Conservation (phyloP, 2,329 filamentous ascomycete species). For the Bipolaris bicolor region DNA sequence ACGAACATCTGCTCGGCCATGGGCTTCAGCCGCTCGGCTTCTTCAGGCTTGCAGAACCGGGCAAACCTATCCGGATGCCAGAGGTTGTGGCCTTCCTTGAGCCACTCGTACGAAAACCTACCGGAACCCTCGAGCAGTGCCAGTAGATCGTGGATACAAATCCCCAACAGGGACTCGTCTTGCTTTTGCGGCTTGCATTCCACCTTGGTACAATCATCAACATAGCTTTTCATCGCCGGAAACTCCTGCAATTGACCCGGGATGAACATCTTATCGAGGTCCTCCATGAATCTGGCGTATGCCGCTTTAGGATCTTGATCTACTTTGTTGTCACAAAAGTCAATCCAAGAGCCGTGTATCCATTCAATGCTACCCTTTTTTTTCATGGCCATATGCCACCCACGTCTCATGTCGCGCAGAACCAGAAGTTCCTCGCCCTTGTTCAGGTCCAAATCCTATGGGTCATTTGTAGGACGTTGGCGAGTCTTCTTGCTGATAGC, state of each 20-base stretch:
- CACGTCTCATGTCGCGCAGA: slow-evolving; percentile 27
- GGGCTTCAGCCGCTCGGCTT: slow-evolving; percentile 29
- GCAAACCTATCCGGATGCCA: slow-evolving; percentile 47
- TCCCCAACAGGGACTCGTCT: slow-evolving; percentile 18
- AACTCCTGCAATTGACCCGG: slow-evolving; percentile 28
- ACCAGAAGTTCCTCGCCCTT: slow-evolving; percentile 35
- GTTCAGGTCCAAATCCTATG: slow-evolving; percentile 33
- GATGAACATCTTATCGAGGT: slow-evolving; percentile 23
- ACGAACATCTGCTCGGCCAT: slow-evolving; percentile 39
- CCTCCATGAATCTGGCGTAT: slow-evolving; percentile 26
- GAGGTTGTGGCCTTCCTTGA: slow-evolving; percentile 36
- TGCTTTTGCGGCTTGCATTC: slow-evolving; percentile 31
- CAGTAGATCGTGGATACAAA: slow-evolving; percentile 40
- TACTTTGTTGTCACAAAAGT: slow-evolving; percentile 23
- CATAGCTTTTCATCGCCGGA: slow-evolving; percentile 25
- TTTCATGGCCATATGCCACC: slow-evolving; percentile 33
- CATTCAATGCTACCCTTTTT: slow-evolving; percentile 26
- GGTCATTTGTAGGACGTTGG: slow-evolving; percentile 29
- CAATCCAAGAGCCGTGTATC: slow-evolving; percentile 34
- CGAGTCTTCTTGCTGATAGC: slow-evolving; percentile 31
- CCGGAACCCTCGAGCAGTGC: slow-evolving; percentile 36
- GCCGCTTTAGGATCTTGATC: slow-evolving; percentile 22
- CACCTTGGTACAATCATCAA: slow-evolving; percentile 26
- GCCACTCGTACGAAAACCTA: slow-evolving; percentile 28
- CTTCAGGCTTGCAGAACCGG: slow-evolving; percentile 30